Conservation (phyloP, 176 grass and related monocot genomes). For the Musa beccarii region DNA sequence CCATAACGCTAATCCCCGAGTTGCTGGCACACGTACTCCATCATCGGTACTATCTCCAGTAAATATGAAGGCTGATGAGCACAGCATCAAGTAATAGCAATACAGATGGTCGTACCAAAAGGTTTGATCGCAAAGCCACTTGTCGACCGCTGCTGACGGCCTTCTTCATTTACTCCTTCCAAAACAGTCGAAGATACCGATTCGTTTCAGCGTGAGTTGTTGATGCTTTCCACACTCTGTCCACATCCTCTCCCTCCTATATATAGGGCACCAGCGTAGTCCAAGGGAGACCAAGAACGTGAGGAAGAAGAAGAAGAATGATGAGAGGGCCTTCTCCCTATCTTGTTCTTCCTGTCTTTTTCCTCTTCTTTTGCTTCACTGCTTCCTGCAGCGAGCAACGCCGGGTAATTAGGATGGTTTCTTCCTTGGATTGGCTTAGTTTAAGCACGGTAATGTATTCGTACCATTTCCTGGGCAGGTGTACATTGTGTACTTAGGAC, state of each 20-base stretch:
- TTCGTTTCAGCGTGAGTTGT: too few relatives aligned
- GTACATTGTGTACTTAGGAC: conserved; percentile 68
- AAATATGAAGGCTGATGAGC: too few relatives aligned
- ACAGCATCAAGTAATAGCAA: too few relatives aligned
- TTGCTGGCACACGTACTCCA: too few relatives aligned
- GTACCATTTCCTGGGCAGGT: conserved; percentile 26
- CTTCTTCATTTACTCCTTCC: too few relatives aligned
- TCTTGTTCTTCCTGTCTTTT: conserved; percentile 31
- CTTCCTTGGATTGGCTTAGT: background rate
- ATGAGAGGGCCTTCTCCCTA: background rate
- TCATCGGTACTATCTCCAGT: too few relatives aligned
- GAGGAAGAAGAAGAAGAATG: background rate
- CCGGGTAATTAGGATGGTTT: conserved; percentile 28
- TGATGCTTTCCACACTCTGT: background rate
- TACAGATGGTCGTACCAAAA: too few relatives aligned
- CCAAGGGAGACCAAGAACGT: background rate
- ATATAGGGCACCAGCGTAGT: background rate
- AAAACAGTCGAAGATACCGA: too few relatives aligned
- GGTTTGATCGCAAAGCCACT: too few relatives aligned
- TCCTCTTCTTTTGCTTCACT: conserved; percentile 1
- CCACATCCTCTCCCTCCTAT: background rate
- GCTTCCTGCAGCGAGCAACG: conserved; percentile 20
- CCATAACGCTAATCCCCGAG: too few relatives aligned
- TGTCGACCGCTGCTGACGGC: too few relatives aligned
- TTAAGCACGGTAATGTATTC: background rate